Evolutionary conservation across 805 yeast species (phyloP).

Genomic region (Wickerhamiella kurtzmanii): DNA sequence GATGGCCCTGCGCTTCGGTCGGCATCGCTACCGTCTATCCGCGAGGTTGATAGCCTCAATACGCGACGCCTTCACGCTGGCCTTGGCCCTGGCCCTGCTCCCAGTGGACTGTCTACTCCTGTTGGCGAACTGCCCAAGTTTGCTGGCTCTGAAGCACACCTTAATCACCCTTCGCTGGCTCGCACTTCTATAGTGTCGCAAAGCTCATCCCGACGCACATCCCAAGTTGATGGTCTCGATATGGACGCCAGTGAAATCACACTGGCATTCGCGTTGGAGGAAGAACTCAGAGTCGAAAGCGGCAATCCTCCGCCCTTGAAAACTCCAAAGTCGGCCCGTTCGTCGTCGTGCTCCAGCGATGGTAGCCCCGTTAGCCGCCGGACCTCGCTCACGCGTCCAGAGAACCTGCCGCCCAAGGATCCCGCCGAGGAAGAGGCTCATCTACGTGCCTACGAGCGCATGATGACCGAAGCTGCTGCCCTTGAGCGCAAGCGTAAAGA

Average conservation of each 20-base stretch:
- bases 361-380: constrained; percentile 12
- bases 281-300: constrained; percentile 1
- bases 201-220: background rate
- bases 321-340: background rate
- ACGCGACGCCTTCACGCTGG: background rate
- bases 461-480: constrained; percentile 26
- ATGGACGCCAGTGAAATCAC: constrained; percentile 28
- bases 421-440: constrained; percentile 41
- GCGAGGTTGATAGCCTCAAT: constrained; percentile 3
- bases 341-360: constrained; percentile 1
- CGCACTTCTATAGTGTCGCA: background rate
- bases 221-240: constrained; percentile 24
- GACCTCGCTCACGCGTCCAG: constrained; percentile 44
- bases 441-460: constrained; percentile 36
- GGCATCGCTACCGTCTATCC: constrained; percentile 5
- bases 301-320: constrained; percentile 8
- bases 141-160: constrained; percentile 17
- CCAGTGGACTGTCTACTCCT: too few relatives aligned
- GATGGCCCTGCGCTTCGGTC: background rate
- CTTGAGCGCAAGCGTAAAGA: constrained; percentile 27
- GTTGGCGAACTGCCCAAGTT: constrained; percentile 3
- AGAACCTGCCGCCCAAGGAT: constrained; percentile 54
- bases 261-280: constrained; percentile 17
- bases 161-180: background rate
- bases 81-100: background rate